phyloP scores from a whole-genome alignment of 2,329 filamentous ascomycete genomes.

The Ophioceras dolichostomum region DNA sequence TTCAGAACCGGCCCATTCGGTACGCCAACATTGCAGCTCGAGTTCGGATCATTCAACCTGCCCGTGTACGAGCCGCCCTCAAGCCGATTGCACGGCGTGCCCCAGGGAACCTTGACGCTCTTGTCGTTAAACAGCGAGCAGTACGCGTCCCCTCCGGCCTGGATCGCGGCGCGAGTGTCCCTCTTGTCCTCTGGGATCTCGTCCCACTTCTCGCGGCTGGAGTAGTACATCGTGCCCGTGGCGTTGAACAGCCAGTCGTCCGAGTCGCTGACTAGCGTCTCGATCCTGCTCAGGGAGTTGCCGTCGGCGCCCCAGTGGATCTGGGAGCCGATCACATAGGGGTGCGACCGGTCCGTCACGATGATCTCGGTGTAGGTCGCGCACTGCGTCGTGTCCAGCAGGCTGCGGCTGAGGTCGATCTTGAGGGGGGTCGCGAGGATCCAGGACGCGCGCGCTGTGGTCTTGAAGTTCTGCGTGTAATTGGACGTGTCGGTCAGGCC shows the following conservation, averaged over 20 bases:
- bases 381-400: constrained; percentile 20
- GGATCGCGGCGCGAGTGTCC: constrained; percentile 19
- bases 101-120: constrained; percentile 23
- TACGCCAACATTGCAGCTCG: constrained; percentile 21
- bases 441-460: constrained; percentile 13
- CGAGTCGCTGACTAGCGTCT: constrained; percentile 18
- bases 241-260: constrained; percentile 25
- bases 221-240: constrained; percentile 19
- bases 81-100: constrained; percentile 20
- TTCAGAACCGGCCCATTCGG: constrained; percentile 13
- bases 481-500: constrained; percentile 5
- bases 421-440: constrained; percentile 17
- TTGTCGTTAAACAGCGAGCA: constrained; percentile 23
- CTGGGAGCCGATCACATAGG: constrained; percentile 25
- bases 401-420: constrained; percentile 21
- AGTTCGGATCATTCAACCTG: constrained; percentile 13
- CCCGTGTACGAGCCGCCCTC: constrained; percentile 23
- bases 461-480: constrained; percentile 20
- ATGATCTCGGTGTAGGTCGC: constrained; percentile 25
- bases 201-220: constrained; percentile 18
- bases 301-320: constrained; percentile 1
- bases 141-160: constrained; percentile 24
- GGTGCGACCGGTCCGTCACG: constrained; percentile 14
- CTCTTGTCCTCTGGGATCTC: constrained; percentile 16
- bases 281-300: constrained; percentile 8